Evolutionary conservation across 2,329 filamentous ascomycete genomes (phyloP), one percentile per base, ranked within the genome.

Genomic region (Tolypocladium capitatum): DNA sequence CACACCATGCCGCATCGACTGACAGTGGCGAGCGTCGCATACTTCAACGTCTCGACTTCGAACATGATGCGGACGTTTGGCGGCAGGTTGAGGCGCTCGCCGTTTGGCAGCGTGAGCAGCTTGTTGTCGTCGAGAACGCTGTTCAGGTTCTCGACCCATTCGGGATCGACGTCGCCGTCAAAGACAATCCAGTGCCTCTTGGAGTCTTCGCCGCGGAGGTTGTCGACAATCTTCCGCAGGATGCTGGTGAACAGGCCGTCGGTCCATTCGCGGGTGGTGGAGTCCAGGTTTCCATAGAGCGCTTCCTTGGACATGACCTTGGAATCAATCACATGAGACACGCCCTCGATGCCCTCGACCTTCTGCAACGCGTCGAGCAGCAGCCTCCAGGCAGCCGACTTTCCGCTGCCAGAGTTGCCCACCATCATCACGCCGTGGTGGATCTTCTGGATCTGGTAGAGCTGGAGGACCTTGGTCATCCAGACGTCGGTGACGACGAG

Each of bases 341-440:
- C 87, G 31, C 94, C 92, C 65, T 99, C 94, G 7, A 94, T 76
- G 24, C 84, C 83, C 63, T 98, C 92, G 14, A 94, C 86, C 58
- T 85, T 81, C 59, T 97, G 91, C 49, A 98, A 70, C 16, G 94
- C 92, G 59, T 94, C 86, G 20, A 98, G 76, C 46, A 99, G 74
- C 38, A 94, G 81, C 60, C 86, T 89, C 92, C 94, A 99, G 5
- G 92, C 86, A 2, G 86, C 82, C 36, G 92, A 96, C 69, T 99
- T 99, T 62, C 94, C 94, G 42, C 91, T 85, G n/a, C 94, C 92
- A 30, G 94, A 96, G 60, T 87, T 89, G 53, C 92, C 92, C 10
- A 99, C 92, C 92, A 98, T 97, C 94, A 99, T 99, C 28, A 99
- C 92, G 83, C 92, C 92, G 57, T 99, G 92, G 60, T 99, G 92